phyloP scores from a whole-genome alignment of 176 grass and related monocot genomes.

The Dactylis glomerata region DNA sequence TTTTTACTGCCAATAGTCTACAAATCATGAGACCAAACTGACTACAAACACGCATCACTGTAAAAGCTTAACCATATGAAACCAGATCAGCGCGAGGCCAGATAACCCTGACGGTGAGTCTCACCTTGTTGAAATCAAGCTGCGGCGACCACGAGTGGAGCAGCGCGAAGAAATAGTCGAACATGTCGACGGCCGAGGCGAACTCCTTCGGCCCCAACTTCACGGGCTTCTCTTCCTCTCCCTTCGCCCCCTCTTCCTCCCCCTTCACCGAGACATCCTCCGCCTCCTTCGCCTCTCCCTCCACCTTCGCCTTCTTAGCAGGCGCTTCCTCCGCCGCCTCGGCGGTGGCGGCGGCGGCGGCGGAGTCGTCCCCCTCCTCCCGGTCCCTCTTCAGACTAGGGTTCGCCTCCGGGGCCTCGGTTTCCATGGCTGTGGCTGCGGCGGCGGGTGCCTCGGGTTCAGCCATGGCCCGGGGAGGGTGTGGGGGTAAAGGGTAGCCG shows the following conservation, averaged over 20 bases:
- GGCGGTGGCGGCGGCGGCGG: background rate
- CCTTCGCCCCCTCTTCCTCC: slow-evolving; percentile 5
- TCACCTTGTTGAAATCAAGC: slow-evolving; percentile 77
- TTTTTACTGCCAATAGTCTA: background rate
- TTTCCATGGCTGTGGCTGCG: slow-evolving; percentile 17
- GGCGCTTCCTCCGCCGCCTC: slow-evolving; percentile 9
- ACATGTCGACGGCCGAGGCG: slow-evolving; percentile 64
- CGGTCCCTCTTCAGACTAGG: slow-evolving; percentile 38
- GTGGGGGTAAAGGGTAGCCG: background rate
- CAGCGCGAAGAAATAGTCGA: slow-evolving; percentile 72
- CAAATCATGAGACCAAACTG: background rate
- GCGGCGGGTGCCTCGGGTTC: slow-evolving; percentile 33
- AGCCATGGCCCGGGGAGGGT: slow-evolving; percentile 19
- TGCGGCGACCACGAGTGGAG: slow-evolving; percentile 69
- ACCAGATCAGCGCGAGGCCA: background rate
- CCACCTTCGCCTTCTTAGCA: slow-evolving; percentile 35
- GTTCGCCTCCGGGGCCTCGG: slow-evolving; percentile 27
- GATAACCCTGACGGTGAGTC: background rate
- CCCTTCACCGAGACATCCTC: background rate
- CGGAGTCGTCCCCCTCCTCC: slow-evolving; percentile 28
- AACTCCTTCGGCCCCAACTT: slow-evolving; percentile 87
- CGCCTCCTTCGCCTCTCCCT: slow-evolving; percentile 23
- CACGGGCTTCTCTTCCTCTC: slow-evolving; percentile 34
- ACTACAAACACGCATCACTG: background rate
- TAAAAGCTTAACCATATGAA: background rate